Percentiles rank a stretch among this genome's conserved stretches.
These are phyloP conservation scores for Linaria vulgaris DNA, from an alignment of 257 asterid species.

Conservation along the genomic window DNA sequence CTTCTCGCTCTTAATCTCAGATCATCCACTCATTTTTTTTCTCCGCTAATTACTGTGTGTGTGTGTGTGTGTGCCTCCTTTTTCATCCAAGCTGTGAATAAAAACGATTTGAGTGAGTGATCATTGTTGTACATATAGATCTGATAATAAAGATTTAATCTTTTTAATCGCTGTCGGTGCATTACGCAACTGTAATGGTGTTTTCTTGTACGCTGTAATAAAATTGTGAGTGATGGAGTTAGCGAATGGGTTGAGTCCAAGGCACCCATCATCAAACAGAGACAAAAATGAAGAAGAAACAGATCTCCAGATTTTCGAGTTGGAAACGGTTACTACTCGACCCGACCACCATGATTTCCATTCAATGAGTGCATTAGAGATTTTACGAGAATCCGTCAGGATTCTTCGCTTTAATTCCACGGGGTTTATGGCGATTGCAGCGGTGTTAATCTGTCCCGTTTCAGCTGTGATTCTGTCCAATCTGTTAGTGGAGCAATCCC, in stretches of 20 bases:
- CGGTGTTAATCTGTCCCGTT: conserved; percentile 73
- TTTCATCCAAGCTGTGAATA: no score
- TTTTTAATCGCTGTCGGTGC: no score
- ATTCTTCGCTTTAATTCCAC: conserved; percentile 71
- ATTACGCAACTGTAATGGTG: not conserved
- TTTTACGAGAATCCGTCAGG: conserved; percentile 77
- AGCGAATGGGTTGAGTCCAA: conserved; percentile 54
- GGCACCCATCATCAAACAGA: conserved; percentile 34
- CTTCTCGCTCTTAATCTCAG: no score
- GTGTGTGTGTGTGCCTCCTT: no score
- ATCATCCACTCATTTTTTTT: no score
- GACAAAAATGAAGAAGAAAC: conserved; percentile 40
- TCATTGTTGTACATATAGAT: no score
- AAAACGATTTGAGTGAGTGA: no score
- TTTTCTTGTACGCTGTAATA: not conserved
- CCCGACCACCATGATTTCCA: conserved; percentile 49
- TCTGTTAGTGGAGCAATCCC: conserved; percentile 59
- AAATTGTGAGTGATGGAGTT: conserved; percentile 46
- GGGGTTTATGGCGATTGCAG: conserved; percentile 63
- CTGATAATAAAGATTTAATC: no score
- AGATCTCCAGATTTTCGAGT: conserved; percentile 41
- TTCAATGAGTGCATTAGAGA: conserved; percentile 73
- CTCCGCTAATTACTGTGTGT: no score
- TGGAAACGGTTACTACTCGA: conserved; percentile 36
- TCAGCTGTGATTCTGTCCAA: conserved; percentile 73